A percentile compares a stretch with the other conserved stretches of the same genome.
phyloP scores from a whole-genome alignment of 768 basidiomycete species.

The Rhizopogon roseolus region DNA sequence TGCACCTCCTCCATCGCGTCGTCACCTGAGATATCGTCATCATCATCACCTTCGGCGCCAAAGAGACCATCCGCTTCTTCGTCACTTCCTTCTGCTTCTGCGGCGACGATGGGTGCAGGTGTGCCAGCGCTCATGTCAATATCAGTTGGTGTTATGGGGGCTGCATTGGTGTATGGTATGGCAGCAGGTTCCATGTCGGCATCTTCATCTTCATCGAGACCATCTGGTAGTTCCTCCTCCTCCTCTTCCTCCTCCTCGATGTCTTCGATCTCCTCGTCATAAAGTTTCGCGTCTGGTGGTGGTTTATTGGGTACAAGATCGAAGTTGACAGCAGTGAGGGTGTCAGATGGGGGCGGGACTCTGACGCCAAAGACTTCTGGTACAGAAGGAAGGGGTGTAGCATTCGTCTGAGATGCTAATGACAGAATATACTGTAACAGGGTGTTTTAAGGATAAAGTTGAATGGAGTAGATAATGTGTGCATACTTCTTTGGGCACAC shows the following conservation, averaged over 20 bases:
- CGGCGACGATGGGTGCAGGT: slow-evolving; percentile 26
- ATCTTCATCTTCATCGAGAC: slow-evolving; percentile 60
- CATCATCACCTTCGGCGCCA: slow-evolving; percentile 66
- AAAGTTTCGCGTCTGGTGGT: slow-evolving; percentile 69
- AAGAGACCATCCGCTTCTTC: slow-evolving; percentile 79
- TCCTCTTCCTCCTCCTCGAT: slow-evolving; percentile 46
- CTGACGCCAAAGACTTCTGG: slow-evolving; percentile 87
- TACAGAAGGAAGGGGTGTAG: slow-evolving; percentile 75
- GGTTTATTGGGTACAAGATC: slow-evolving; percentile 83
- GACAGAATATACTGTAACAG: slow-evolving; percentile 63
- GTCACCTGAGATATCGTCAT: slow-evolving; percentile 37
- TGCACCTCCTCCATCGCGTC: slow-evolving; percentile 81
- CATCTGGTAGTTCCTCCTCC: slow-evolving; percentile 25
- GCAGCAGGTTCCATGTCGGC: slow-evolving; percentile 68
- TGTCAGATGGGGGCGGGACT: slow-evolving; percentile 63
- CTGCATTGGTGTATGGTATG: slow-evolving; percentile 33
- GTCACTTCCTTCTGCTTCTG: slow-evolving; percentile 50
- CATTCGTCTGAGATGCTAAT: slow-evolving; percentile 79
- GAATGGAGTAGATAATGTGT: background rate
- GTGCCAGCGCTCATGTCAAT: slow-evolving; percentile 55
- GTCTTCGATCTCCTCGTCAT: slow-evolving; percentile 80
- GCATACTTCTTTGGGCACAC: slow-evolving; percentile 82
- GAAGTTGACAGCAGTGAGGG: slow-evolving; percentile 79
- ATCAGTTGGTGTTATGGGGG: slow-evolving; percentile 52
- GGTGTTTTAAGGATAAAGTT: background rate